These are phyloP conservation scores for Leishmania guyanensis DNA, from an alignment of 208 protist genomes.

Conservation along the genomic window DNA sequence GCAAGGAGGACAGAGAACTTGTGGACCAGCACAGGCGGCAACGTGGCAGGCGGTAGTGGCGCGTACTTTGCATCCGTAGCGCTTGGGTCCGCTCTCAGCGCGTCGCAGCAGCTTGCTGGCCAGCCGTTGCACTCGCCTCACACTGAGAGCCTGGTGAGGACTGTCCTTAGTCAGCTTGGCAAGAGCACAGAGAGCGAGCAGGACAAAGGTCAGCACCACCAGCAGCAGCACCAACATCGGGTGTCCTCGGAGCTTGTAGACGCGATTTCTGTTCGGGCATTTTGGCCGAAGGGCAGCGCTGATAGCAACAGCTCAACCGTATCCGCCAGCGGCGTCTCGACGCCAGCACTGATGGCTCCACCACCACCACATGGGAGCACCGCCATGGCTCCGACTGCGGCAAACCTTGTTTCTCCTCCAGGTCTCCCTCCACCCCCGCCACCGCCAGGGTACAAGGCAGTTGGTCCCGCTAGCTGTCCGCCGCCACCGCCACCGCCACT, in stretches of 20 bases:
- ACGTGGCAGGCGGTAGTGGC: neutral
- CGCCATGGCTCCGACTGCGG: neutral
- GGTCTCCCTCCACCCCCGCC: constrained; percentile 29
- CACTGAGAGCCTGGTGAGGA: constrained; percentile 29
- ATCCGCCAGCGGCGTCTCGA: neutral
- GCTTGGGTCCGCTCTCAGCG: constrained; percentile 2
- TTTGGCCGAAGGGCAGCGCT: neutral
- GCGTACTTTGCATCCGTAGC: constrained; percentile 12
- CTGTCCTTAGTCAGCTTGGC: constrained; percentile 6
- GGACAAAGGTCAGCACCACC: neutral
- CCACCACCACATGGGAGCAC: neutral
- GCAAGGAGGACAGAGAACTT: neutral
- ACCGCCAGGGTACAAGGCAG: constrained; percentile 6
- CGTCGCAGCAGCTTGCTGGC: constrained; percentile 4
- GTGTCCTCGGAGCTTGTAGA: neutral
- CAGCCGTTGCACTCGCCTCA: constrained; percentile 17
- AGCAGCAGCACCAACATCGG: neutral
- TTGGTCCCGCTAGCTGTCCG: neutral
- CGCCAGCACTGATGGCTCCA: constrained; percentile 10
- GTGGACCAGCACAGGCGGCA: neutral
- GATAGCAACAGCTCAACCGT: neutral
- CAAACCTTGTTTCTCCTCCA: neutral
- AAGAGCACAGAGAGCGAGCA: neutral
- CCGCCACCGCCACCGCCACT: constrained; percentile 16
- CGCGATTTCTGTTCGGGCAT: neutral